Evolutionary conservation across 371 early-diverging fungal genomes (phyloP), one percentile per base, ranked within the genome.

Genomic region (Smittium mucronatum): DNA sequence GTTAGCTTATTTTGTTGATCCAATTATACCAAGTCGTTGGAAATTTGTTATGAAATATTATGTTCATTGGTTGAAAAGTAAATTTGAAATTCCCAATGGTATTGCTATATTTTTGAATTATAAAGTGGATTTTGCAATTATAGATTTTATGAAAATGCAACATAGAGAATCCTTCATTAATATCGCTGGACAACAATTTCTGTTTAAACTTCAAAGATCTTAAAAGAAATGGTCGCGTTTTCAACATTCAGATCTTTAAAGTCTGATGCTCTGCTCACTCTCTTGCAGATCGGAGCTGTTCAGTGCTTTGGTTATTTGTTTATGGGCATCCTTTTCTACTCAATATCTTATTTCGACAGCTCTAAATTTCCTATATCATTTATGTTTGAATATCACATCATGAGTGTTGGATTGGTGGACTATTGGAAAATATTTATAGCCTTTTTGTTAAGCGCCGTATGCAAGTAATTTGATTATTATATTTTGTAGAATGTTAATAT

Each of bases 221-320:
- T n/a, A n/a, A n/a, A n/a, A 59, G 5, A 64, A 8, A 67, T 67
- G 67, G 67, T 47, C 2, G 33, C 57, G 2, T 67, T 67, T 31
- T 67, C 67, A 5, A 30, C 36, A 11, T 67, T 67, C 29, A 34
- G 67, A 36, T 25, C 36, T 16, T 36, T 57, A 36, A 67, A 67
- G 47, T 67, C 25, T n/a, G 36, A 67, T 47, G 47, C 67, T 2
- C 2, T 67, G 2, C 57, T 67, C 25, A 67, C 47, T 36, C 28
- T 67, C 31, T 47, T 47, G 1, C 67, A 67, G 29, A 67, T 67
- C 35, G 34, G 21, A 34, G 57, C 57, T 11, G 17, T 67, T 36
- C 67, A 67, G 28, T 29, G 30, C 25, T 5, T 36, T 2, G 67
- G 67, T 11, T 36, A 47, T 26, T 26, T 28, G 31, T 30, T 17